These are phyloP conservation scores for Leccinum fibrillosum DNA, from an alignment of 768 basidiomycete genomes.

Conservation along the genomic window DNA sequence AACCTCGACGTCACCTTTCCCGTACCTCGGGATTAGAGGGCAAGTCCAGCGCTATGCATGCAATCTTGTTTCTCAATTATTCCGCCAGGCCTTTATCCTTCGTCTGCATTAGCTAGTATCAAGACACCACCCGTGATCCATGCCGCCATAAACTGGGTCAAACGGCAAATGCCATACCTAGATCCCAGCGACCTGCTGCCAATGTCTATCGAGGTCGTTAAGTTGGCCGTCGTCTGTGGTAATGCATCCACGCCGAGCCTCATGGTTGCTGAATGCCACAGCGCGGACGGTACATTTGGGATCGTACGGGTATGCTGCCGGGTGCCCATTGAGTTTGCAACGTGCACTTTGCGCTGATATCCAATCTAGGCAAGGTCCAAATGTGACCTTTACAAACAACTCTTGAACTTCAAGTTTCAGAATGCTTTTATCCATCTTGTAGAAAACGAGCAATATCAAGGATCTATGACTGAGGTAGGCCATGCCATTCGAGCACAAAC, in stretches of 20 bases:
- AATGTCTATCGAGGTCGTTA: slow-evolving; percentile 71
- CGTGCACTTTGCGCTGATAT: slow-evolving; percentile 4
- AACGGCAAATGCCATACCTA: slow-evolving; percentile 61
- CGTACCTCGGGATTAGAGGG: slow-evolving; percentile 41
- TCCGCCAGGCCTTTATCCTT: slow-evolving; percentile 21
- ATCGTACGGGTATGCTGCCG: slow-evolving; percentile 58
- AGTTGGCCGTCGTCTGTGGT: slow-evolving; percentile 80
- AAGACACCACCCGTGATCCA: slow-evolving; percentile 35
- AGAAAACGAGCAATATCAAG: slow-evolving; percentile 73
- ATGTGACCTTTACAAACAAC: slow-evolving; percentile 80
- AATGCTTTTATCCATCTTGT: slow-evolving; percentile 61
- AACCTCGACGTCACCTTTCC: slow-evolving; percentile 37
- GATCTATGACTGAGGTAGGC: slow-evolving; percentile 65
- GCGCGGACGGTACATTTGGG: slow-evolving; percentile 77
- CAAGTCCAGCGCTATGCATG: slow-evolving; percentile 10
- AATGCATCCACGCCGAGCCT: slow-evolving; percentile 83
- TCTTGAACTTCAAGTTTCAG: slow-evolving; percentile 68
- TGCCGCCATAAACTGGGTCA: slow-evolving; percentile 48
- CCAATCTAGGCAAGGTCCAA: slow-evolving; percentile 67
- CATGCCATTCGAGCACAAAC: slow-evolving; percentile 56
- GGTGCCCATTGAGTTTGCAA: slow-evolving; percentile 4
- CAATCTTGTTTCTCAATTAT: not conserved
- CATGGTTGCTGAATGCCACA: slow-evolving; percentile 76
- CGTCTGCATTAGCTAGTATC: slow-evolving; percentile 25
- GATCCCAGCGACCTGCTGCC: slow-evolving; percentile 86